A percentile compares a stretch with the other conserved stretches of the same genome.
These are phyloP conservation scores for Tetrapisispora phaffii DNA, from an alignment of 805 yeast species.

Conservation along the genomic window DNA sequence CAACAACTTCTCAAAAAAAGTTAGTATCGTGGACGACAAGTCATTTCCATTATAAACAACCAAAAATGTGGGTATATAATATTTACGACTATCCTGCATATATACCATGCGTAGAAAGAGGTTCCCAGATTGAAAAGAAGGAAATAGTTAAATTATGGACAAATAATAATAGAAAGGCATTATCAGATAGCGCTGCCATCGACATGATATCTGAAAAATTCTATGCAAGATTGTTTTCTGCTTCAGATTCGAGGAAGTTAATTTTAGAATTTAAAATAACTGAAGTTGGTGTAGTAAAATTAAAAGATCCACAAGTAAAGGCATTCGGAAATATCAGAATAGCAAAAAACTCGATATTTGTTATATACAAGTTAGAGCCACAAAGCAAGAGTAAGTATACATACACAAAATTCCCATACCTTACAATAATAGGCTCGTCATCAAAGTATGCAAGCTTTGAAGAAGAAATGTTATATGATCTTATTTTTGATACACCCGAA, in stretches of 20 bases:
- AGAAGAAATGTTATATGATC: background rate
- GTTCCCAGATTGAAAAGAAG: conserved; percentile 2
- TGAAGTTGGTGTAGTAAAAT: background rate
- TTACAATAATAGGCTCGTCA: background rate
- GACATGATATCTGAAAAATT: conserved; percentile 5
- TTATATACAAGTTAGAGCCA: conserved; percentile 7
- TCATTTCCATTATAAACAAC: conserved; percentile 3
- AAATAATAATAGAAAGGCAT: conserved; percentile 4
- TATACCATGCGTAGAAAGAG: conserved; percentile 11
- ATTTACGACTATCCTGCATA: conserved; percentile 14
- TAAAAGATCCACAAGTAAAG: background rate
- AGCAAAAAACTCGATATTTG: background rate
- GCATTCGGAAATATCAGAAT: background rate
- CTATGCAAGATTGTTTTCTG: conserved; percentile 1
- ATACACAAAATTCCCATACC: conserved; percentile 1
- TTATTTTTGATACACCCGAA: background rate
- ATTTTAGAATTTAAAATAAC: background rate
- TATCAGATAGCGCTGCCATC: background rate
- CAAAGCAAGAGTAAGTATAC: conserved; percentile 4
- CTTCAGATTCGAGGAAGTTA: background rate
- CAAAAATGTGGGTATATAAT: conserved; percentile 3
- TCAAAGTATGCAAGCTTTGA: background rate
- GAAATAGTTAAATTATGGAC: conserved; percentile 12
- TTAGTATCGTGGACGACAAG: conserved; percentile 6
- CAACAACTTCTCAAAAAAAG: conserved; percentile 8